These are phyloP conservation scores for Colletotrichum australisinense DNA, from an alignment of 2,329 filamentous ascomycete species.

Conservation along the genomic window DNA sequence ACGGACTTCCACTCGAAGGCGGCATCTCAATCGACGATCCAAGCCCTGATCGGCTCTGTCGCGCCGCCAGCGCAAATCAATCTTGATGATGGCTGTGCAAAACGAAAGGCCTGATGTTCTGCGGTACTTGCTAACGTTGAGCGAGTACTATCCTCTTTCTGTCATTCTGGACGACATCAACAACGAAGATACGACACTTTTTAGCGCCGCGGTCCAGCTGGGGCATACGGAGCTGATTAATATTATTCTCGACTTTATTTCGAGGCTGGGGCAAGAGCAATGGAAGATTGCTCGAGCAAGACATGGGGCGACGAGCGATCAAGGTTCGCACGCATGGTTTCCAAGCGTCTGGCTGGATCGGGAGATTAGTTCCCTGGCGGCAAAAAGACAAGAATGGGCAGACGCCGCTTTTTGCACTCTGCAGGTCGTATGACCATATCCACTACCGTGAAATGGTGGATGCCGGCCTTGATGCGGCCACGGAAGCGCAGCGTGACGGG, in stretches of 20 bases:
- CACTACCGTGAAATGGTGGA: conserved; percentile 91
- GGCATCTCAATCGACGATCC: no score
- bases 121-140: conserved; percentile 81
- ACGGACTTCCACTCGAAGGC: no score
- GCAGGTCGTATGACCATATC: conserved; percentile 92
- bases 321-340: no score
- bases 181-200: conserved; percentile 87
- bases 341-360: no score
- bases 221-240: conserved; percentile 81
- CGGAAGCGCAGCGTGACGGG: conserved; percentile 79
- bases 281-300: no score
- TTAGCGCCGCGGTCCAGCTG: conserved; percentile 91
- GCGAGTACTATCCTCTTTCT: conserved; percentile 78
- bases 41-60: no score
- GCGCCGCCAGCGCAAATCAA: no score
- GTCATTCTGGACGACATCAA: conserved; percentile 86
- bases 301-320: no score
- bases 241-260: conserved; percentile 78
- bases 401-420: conserved; percentile 95
- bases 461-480: conserved; percentile 80
- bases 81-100: conserved; percentile 88
- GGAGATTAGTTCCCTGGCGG: conserved; percentile 84
- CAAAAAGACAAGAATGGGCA: conserved; percentile 96
- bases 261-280: conserved; percentile 66
- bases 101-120: conserved; percentile 78